phyloP scores from a whole-genome alignment of 2,329 filamentous ascomycete genomes.

The Chaetomium strumarium region DNA sequence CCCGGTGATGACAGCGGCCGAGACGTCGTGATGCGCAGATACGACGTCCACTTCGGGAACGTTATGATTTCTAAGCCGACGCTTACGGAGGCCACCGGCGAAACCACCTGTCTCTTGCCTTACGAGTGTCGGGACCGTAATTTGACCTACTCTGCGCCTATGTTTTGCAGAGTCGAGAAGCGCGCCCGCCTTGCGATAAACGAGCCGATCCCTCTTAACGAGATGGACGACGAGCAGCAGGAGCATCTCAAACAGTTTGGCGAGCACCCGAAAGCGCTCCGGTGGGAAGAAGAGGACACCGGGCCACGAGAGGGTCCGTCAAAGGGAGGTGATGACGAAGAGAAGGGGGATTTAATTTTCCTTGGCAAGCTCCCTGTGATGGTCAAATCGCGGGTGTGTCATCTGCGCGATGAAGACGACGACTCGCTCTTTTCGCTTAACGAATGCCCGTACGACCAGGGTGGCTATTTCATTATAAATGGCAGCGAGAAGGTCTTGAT shows the following conservation, averaged over 20 bases:
- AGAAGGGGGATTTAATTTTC: slow-evolving; percentile 69
- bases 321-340: slow-evolving; percentile 42
- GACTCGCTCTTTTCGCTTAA: slow-evolving; percentile 85
- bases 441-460: slow-evolving; percentile 96
- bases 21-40: slow-evolving; percentile 79
- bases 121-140: slow-evolving; percentile 96
- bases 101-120: slow-evolving; percentile 76
- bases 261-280: slow-evolving; percentile 51
- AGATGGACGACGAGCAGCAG: slow-evolving; percentile 61
- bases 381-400: slow-evolving; percentile 95
- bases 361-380: slow-evolving; percentile 96
- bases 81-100: slow-evolving; percentile 88
- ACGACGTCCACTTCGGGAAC: slow-evolving; percentile 90
- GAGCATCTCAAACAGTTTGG: slow-evolving; percentile 49
- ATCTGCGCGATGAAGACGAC: slow-evolving; percentile 75
- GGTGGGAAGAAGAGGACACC: slow-evolving; percentile 56
- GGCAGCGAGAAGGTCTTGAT: slow-evolving; percentile 98
- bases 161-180: slow-evolving; percentile 85
- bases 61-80: slow-evolving; percentile 85
- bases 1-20: slow-evolving; percentile 70
- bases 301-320: slow-evolving; percentile 40
- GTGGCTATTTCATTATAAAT: slow-evolving; percentile 99
- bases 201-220: slow-evolving; percentile 57
- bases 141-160: slow-evolving; percentile 86
- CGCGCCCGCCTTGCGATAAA: slow-evolving; percentile 80